Evolutionary conservation across 352 stramenopile genomes (phyloP), one percentile per base, ranked within the genome.

Genomic region (Globisporangium perplexum): DNA sequence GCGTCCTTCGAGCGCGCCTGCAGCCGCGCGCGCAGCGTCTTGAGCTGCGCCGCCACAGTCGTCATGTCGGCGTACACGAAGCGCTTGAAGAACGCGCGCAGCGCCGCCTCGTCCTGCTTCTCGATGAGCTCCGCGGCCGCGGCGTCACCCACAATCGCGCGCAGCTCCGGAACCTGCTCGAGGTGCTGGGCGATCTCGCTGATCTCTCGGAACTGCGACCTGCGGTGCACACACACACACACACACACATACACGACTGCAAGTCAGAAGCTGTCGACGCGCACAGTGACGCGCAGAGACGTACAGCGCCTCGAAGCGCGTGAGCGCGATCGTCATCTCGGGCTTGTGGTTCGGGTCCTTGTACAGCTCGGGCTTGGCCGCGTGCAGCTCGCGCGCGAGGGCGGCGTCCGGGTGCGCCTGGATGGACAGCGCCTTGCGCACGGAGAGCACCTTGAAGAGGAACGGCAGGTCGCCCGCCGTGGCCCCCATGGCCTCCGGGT

Each of bases 261-360:
- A 14, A 22, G 28, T 41, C 24, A 50, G 23, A 4, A 14, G 3
- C 1, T 1, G 14, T 14, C 30, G 26, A 33, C n/a, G 26, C 30
- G 11, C 8, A 30, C 31, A 47, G 18, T 2, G 31, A 24, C 11
- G 1, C 39, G 24, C 23, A 24, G 10, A 33, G 35, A 75, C 79
- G 53, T 65, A 94, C 84, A 94, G 59, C 24, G 96, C 97, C 70
- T 98, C 93, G 55, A 99, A 99, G 33, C 66, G 78, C 48, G 93
- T 99, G 38, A 99, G 68, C 1, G 97, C 97, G 62, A 99, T 98
- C 15, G 96, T 93, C 93, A 99, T 99, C 69, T 99, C 98, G 1
- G 98, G 98, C 69, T 99, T 99, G 78, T 99, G 97, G 69, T 99
- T 99, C 20, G 87, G 53, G 63, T 99, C 97, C 58, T 98, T 98